Conservation (phyloP, 805 yeast genomes). For the Ogataea degrootiae region DNA sequence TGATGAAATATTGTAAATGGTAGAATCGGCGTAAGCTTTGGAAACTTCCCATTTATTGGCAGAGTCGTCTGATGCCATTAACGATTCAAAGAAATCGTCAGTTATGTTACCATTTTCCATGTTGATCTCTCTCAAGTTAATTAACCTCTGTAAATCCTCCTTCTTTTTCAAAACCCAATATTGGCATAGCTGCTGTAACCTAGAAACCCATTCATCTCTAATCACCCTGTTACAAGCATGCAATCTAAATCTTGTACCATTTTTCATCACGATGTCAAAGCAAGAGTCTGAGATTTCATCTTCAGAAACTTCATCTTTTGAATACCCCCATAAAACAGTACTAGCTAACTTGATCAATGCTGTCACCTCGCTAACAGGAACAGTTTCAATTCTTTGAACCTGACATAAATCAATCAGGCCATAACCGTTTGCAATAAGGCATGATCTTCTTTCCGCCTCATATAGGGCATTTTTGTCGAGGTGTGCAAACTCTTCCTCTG, state of each 20-base stretch:
- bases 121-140: slow-evolving; percentile 40
- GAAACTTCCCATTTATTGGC: slow-evolving; percentile 49
- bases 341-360: slow-evolving; percentile 27
- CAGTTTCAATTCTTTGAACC: slow-evolving; percentile 36
- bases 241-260: slow-evolving; percentile 44
- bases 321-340: slow-evolving; percentile 27
- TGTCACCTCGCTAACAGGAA: slow-evolving; percentile 24
- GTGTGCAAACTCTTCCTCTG: slow-evolving; percentile 36
- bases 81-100: slow-evolving; percentile 54
- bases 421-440: slow-evolving; percentile 51
- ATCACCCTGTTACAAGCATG: slow-evolving; percentile 47
- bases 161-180: slow-evolving; percentile 57
- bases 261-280: slow-evolving; percentile 46
- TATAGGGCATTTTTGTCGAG: slow-evolving; percentile 56
- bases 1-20: slow-evolving; percentile 50
- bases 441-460: slow-evolving; percentile 60
- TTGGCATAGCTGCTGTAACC: slow-evolving; percentile 36
- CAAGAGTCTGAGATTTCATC: slow-evolving; percentile 38
- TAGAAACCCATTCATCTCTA: slow-evolving; percentile 64
- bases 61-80: slow-evolving; percentile 34
- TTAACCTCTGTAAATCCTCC: slow-evolving; percentile 36
- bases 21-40: slow-evolving; percentile 48
- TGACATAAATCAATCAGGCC: slow-evolving; percentile 57
- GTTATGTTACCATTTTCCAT: slow-evolving; percentile 38
- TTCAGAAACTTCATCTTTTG: slow-evolving; percentile 11